Conservation (phyloP, 1,284 basidiomycete genomes). For the Ustilago trichophora region DNA sequence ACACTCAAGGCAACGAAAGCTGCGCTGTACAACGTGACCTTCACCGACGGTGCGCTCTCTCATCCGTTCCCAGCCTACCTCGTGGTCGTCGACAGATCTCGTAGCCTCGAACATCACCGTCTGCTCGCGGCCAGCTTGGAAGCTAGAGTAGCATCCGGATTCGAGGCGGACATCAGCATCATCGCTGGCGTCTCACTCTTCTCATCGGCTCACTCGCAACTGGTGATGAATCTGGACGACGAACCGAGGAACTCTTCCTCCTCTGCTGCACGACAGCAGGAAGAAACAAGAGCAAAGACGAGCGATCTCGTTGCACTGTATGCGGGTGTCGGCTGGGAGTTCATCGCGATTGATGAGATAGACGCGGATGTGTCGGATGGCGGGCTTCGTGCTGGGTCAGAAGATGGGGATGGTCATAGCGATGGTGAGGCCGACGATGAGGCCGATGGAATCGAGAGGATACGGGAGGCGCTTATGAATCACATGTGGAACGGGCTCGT, state of each 20-base stretch:
- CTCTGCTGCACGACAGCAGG: background rate
- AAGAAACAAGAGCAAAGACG: background rate
- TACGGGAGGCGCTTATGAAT: slow-evolving; percentile 55
- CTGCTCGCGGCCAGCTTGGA: slow-evolving; percentile 13
- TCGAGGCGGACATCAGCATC: slow-evolving; percentile 38
- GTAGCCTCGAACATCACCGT: slow-evolving; percentile 24
- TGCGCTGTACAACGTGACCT: background rate
- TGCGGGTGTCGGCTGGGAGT: slow-evolving; percentile 57
- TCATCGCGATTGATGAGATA: slow-evolving; percentile 44
- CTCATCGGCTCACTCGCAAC: slow-evolving; percentile 3
- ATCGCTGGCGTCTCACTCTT: slow-evolving; percentile 26
- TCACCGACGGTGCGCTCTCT: slow-evolving; percentile 1
- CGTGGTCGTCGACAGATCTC: slow-evolving; percentile 29
- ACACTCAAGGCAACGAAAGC: slow-evolving; percentile 32
- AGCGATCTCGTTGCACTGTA: slow-evolving; percentile 51
- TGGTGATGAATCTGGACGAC: slow-evolving; percentile 18
- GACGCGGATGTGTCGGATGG: slow-evolving; percentile 5
- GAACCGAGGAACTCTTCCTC: background rate
- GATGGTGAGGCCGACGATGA: slow-evolving; percentile 25
- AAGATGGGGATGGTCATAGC: slow-evolving; percentile 16
- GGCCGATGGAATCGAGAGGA: slow-evolving; percentile 46
- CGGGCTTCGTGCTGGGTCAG: background rate
- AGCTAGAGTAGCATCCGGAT: slow-evolving; percentile 14
- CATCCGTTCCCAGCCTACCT: slow-evolving; percentile 30
- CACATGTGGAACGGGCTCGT: slow-evolving; percentile 54